Percentiles rank a stretch among this genome's conserved stretches.
Evolutionary conservation across 345 rosid species (phyloP).

Genomic region (Noccaea caerulescens): DNA sequence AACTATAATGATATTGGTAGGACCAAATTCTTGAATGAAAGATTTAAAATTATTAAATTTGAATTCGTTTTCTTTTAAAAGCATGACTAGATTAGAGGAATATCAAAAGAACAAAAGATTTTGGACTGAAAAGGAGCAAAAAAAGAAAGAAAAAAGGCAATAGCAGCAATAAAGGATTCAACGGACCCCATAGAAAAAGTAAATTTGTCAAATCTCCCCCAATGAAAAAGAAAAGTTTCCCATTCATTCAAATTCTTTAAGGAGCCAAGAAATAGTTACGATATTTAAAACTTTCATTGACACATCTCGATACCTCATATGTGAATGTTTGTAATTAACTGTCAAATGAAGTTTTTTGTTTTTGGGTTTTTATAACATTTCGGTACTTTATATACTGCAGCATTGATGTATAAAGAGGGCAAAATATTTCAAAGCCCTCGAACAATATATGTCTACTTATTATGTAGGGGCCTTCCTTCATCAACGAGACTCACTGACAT

Average conservation of each 20-base stretch:
- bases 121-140: constrained; percentile 31
- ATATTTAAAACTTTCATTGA: too few relatives aligned
- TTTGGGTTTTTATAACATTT: neutral
- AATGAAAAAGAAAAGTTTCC: neutral
- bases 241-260: constrained; percentile 32
- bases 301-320: too few relatives aligned
- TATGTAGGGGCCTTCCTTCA: constrained; percentile 35
- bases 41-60: constrained; percentile 11
- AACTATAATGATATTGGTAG: neutral
- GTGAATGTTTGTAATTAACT: neutral
- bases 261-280: neutral
- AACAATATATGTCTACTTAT: neutral
- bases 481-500: neutral
- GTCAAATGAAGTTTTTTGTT: neutral
- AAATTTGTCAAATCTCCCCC: constrained; percentile 38
- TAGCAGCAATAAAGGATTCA: constrained; percentile 37
- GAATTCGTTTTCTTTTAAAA: constrained; percentile 3
- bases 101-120: constrained; percentile 11
- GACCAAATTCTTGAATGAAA: neutral
- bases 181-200: constrained; percentile 37
- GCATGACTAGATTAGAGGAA: constrained; percentile 12
- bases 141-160: constrained; percentile 30
- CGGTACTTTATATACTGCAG: neutral
- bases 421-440: constrained; percentile 37
- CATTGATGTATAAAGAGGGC: constrained; percentile 32